Evolutionary conservation across 1,139 yeast species (phyloP).

Genomic region (Yamadazyma oceani): DNA sequence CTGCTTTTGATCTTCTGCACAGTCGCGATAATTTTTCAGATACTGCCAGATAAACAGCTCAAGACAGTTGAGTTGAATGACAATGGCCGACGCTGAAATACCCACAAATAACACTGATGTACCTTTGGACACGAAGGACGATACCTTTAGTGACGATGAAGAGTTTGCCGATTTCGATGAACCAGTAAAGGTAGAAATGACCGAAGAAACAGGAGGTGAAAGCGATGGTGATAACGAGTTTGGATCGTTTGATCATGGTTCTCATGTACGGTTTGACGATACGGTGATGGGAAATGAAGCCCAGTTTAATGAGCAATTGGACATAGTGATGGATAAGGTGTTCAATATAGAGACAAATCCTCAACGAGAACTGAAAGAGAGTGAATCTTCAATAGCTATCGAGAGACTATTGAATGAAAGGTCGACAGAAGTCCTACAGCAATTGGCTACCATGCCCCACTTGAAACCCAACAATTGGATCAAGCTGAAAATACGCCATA

Average conservation of each 20-base stretch:
- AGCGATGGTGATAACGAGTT: slow-evolving; percentile 29
- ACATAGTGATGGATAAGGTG: slow-evolving; percentile 21
- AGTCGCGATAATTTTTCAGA: too few species aligned
- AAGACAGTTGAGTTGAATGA: too few species aligned
- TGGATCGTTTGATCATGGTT: slow-evolving; percentile 45
- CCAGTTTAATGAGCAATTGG: slow-evolving; percentile 18
- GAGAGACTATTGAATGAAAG: slow-evolving; percentile 24
- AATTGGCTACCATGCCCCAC: slow-evolving; percentile 41
- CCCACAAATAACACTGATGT: too few species aligned
- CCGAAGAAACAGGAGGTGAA: slow-evolving; percentile 13
- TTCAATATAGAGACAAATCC: slow-evolving; percentile 16
- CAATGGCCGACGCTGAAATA: too few species aligned
- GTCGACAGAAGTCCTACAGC: slow-evolving; percentile 29
- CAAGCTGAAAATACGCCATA: slow-evolving; percentile 55
- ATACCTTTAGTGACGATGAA: slow-evolving; percentile 9
- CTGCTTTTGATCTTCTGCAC: too few species aligned
- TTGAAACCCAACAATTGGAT: slow-evolving; percentile 59
- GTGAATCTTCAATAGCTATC: background rate
- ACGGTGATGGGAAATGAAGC: slow-evolving; percentile 4
- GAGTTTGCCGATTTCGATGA: slow-evolving; percentile 15
- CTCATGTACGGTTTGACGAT: slow-evolving; percentile 29
- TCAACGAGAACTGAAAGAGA: background rate
- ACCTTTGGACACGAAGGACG: slow-evolving; percentile 1
- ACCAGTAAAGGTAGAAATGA: slow-evolving; percentile 5
- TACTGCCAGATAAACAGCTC: too few species aligned